Evolutionary conservation across 1,284 basidiomycete genomes (phyloP).

Genomic region (Naganishia cerealis): DNA sequence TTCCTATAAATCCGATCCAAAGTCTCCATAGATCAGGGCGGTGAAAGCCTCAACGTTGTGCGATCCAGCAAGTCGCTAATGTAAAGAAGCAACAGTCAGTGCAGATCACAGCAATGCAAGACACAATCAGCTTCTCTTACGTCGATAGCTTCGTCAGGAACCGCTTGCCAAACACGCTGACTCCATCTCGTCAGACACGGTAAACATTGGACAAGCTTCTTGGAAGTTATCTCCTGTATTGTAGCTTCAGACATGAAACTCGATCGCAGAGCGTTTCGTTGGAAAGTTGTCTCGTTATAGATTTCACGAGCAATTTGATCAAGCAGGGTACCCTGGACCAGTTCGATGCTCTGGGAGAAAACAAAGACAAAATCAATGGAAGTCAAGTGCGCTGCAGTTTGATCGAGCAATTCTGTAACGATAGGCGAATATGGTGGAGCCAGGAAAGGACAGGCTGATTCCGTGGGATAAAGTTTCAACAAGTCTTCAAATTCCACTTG

Average conservation of each 20-base stretch:
- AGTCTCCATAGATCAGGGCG: constrained; percentile 53
- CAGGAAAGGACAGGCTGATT: constrained; percentile 34
- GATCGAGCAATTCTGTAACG: constrained; percentile 43
- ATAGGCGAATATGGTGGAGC: constrained; percentile 40
- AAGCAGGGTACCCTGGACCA: constrained; percentile 41
- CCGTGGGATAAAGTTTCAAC: constrained; percentile 9
- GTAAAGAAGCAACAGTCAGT: not conserved
- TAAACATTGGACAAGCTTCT: constrained; percentile 48
- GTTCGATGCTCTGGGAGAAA: constrained; percentile 45
- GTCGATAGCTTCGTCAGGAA: constrained; percentile 52
- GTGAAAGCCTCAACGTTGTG: constrained; percentile 50
- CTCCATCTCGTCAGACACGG: constrained; percentile 49
- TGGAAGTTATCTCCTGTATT: constrained; percentile 23
- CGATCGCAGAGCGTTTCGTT: constrained; percentile 4
- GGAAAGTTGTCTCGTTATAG: constrained; percentile 34
- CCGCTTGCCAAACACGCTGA: constrained; percentile 50
- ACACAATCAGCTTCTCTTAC: constrained; percentile 36
- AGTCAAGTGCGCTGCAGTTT: constrained; percentile 45
- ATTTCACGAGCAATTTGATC: constrained; percentile 38
- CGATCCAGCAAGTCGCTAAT: constrained; percentile 40
- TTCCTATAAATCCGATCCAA: constrained; percentile 21
- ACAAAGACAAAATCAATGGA: constrained; percentile 48
- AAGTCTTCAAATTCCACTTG: constrained; percentile 19
- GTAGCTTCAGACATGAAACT: not conserved
- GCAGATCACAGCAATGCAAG: not conserved